Percentiles rank a stretch among this genome's conserved stretches.
phyloP scores from a whole-genome alignment of 1,139 yeast genomes.

The Kodamaea plutei region DNA sequence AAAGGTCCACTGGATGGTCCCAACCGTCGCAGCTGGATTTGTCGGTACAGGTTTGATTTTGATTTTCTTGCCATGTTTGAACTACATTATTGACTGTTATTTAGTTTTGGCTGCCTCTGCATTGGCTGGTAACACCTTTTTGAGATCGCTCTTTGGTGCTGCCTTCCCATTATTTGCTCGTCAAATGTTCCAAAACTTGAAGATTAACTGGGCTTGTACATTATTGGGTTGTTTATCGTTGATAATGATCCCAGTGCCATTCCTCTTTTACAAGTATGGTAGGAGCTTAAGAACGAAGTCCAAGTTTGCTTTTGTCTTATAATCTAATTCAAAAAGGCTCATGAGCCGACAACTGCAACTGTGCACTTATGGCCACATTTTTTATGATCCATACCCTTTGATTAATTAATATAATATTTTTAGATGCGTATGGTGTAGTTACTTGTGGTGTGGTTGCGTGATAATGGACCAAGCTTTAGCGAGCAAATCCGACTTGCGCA shows the following conservation, averaged over 20 bases:
- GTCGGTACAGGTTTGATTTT: constrained; percentile 73
- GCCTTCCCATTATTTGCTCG: constrained; percentile 49
- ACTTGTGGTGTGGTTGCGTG: not conserved
- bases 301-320: constrained; percentile 53
- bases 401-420: too few species aligned
- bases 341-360: not conserved
- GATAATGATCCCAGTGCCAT: constrained; percentile 69
- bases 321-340: not conserved
- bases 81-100: constrained; percentile 78
- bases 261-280: constrained; percentile 66
- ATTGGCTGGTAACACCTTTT: constrained; percentile 79
- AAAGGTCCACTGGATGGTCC: constrained; percentile 79
- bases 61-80: constrained; percentile 73
- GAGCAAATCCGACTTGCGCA: not conserved
- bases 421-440: too few species aligned
- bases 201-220: constrained; percentile 80
- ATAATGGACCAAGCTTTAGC: not conserved
- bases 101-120: constrained; percentile 84
- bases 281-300: constrained; percentile 55
- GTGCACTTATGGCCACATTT: too few species aligned
- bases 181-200: constrained; percentile 71
- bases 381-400: too few species aligned
- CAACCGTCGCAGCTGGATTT: constrained; percentile 66
- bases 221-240: constrained; percentile 67
- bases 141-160: constrained; percentile 59